These are phyloP conservation scores for Clonostachys chloroleuca DNA, from an alignment of 2,329 filamentous ascomycete genomes.

Conservation along the genomic window DNA sequence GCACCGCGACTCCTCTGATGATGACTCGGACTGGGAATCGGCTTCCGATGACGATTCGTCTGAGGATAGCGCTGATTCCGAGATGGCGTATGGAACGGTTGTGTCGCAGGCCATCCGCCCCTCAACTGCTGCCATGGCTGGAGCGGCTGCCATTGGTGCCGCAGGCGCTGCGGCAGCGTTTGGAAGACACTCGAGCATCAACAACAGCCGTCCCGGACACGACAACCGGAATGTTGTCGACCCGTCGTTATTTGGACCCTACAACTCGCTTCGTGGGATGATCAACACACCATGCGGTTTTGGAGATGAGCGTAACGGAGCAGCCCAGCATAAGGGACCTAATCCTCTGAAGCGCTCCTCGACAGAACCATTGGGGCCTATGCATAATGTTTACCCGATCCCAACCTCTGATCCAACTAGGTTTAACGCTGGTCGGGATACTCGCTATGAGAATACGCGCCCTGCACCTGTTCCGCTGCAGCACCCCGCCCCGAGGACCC, in stretches of 20 bases:
- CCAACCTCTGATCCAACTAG: conserved; percentile 60
- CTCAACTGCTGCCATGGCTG: conserved; percentile 12
- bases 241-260: conserved; percentile 53
- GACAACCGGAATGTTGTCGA: conserved; percentile 49
- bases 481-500: conserved; percentile 76
- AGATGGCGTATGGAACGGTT: conserved; percentile 22
- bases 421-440: conserved; percentile 50
- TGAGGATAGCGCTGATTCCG: conserved; percentile 32
- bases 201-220: background rate
- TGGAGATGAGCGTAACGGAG: conserved; percentile 13
- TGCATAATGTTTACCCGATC: conserved; percentile 64
- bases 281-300: conserved; percentile 52
- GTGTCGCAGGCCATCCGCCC: conserved; percentile 15
- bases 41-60: conserved; percentile 42
- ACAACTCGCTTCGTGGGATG: conserved; percentile 55
- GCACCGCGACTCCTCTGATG: conserved; percentile 27
- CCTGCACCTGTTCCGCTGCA: conserved; percentile 68
- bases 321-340: conserved; percentile 6
- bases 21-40: conserved; percentile 54
- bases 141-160: conserved; percentile 30
- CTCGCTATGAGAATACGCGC: conserved; percentile 20
- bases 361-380: conserved; percentile 14
- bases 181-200: background rate
- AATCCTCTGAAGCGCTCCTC: conserved; percentile 12
- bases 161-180: conserved; percentile 24